These are phyloP conservation scores for Rugosomyces carneus DNA, from an alignment of 1,284 basidiomycete genomes.

Conservation along the genomic window DNA sequence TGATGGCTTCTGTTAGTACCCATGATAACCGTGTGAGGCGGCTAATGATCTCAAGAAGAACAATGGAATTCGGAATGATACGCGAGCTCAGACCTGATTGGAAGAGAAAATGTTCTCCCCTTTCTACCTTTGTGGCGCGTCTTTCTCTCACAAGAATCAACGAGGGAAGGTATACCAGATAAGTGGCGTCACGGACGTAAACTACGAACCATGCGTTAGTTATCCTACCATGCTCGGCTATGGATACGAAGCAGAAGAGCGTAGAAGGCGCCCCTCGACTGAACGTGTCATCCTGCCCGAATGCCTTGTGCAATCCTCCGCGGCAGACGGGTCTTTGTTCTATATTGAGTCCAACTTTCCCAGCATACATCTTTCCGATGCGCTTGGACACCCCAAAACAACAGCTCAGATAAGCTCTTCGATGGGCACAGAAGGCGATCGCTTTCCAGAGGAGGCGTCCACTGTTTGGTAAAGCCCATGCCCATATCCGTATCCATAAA, in stretches of 20 bases:
- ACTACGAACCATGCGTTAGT: slow-evolving; percentile 21
- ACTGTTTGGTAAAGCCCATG: background rate
- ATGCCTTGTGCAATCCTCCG: slow-evolving; percentile 35
- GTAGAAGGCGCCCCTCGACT: slow-evolving; percentile 21
- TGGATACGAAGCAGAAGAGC: slow-evolving; percentile 23
- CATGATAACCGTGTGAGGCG: slow-evolving; percentile 19
- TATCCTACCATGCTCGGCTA: slow-evolving; percentile 17
- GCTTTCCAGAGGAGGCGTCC: slow-evolving; percentile 2
- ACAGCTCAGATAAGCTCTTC: slow-evolving; percentile 24
- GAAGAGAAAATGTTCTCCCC: slow-evolving; percentile 16
- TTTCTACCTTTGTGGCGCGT: slow-evolving; percentile 25
- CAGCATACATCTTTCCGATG: slow-evolving; percentile 28
- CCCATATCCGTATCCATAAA: background rate
- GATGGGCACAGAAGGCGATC: slow-evolving; percentile 6
- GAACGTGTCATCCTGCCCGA: slow-evolving; percentile 24
- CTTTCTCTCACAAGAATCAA: slow-evolving; percentile 23
- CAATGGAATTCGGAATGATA: slow-evolving; percentile 16
- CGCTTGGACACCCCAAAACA: slow-evolving; percentile 26
- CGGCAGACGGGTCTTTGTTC: slow-evolving; percentile 32
- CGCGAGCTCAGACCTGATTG: slow-evolving; percentile 22
- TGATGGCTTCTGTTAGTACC: slow-evolving; percentile 11
- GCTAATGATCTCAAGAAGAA: slow-evolving; percentile 16
- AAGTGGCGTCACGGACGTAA: slow-evolving; percentile 34
- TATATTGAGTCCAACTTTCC: slow-evolving; percentile 30
- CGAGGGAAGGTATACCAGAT: slow-evolving; percentile 26